A percentile compares a stretch with the other conserved stretches of the same genome.
These are phyloP conservation scores for Leishmania gerbilli DNA, from an alignment of 208 protist genomes.

Conservation along the genomic window DNA sequence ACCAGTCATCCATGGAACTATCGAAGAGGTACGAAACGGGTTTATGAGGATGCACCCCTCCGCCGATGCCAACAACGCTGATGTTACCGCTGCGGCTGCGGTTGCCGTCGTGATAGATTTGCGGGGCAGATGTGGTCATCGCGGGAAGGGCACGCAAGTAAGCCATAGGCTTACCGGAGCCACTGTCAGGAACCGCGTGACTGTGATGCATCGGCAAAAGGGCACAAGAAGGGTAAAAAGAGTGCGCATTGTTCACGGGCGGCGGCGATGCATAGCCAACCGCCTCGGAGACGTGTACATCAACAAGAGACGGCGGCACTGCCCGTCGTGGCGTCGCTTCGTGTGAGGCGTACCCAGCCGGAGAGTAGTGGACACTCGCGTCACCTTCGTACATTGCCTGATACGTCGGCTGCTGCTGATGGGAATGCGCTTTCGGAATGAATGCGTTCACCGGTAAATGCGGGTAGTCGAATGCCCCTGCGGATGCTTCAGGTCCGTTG, in stretches of 20 bases:
- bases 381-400: not conserved
- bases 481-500: not conserved
- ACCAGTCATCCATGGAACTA: constrained; percentile 25
- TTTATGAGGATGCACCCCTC: constrained; percentile 26
- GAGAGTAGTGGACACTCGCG: not conserved
- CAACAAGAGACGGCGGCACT: constrained; percentile 8
- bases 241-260: not conserved
- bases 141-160: not conserved
- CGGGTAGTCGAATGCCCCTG: not conserved
- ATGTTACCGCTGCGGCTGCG: not conserved
- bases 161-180: not conserved
- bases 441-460: not conserved
- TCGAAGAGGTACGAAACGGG: constrained; percentile 37
- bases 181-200: no score
- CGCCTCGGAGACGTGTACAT: constrained; percentile 23
- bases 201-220: not conserved
- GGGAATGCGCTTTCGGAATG: not conserved
- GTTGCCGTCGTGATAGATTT: not conserved
- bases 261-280: not conserved
- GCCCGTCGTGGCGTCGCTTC: not conserved
- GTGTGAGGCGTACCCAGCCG: not conserved
- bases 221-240: not conserved
- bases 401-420: not conserved
- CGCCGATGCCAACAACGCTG: not conserved
- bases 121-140: not conserved